Evolutionary conservation across 2,329 filamentous ascomycete species (phyloP), one percentile per base, ranked within the genome.

Genomic region (Fonsecaea pedrosoi): DNA sequence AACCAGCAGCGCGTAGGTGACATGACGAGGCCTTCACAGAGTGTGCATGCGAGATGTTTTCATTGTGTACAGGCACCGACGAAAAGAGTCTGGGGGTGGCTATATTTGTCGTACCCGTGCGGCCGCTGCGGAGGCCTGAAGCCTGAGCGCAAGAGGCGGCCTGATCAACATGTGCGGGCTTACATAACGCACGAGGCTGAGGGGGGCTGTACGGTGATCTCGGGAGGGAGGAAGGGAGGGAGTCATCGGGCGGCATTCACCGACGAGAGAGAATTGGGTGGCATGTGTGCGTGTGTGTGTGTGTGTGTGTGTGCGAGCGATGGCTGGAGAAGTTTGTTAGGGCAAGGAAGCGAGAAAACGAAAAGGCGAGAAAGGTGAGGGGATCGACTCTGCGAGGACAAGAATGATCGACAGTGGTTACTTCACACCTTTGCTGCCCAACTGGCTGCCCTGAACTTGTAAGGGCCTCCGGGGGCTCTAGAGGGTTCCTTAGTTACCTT

Each of bases 391-490:
- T 13, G 25, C 1, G 25, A 15, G 45, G 30, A 50, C 45, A 50
- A 50, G 18, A 30, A 54, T 38, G 59, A 61, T 61, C 59, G 59
- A 54, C 59, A 40, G 34, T 53, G 34, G 4, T 15, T 50, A 25
- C 15, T 25, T 25, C 6, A 21, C 45, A 50, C 45, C 45, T 50
- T 61, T 61, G 59, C 7, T 61, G 59, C 59, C 59, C 59, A 61
- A 61, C 59, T 61, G 59, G 59, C 45, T 45, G 59, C 59, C 59
- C 25, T 50, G 45, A 6, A 18, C 15, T 8, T n/a, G 4, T n/a
- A 42, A 8, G 40, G 40, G 40, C 35, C 35, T 2, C 1, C 2
- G 12, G 38, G 38, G 38, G 38, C 5, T 3, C 12, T 42, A 5
- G 10, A 42, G 38, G 38, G 38, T 8, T 12, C 38, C 12, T 15